Percentiles rank a stretch among this genome's conserved stretches.
These are phyloP conservation scores for Farysia itapuensis DNA, from an alignment of 1,284 basidiomycete genomes.

Conservation along the genomic window DNA sequence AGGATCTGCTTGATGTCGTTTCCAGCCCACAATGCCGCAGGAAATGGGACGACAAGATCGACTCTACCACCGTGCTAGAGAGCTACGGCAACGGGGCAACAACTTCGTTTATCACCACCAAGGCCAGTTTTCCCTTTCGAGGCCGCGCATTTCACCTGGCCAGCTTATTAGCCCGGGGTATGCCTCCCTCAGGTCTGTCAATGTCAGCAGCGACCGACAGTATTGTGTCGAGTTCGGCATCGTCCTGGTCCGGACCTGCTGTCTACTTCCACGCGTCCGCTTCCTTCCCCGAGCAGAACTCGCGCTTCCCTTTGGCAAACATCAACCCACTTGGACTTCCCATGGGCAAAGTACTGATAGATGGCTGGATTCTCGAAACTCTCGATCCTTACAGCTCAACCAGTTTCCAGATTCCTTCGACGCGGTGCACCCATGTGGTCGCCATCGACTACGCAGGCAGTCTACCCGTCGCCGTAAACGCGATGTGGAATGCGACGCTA, in stretches of 20 bases:
- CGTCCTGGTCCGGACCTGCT: constrained; percentile 61
- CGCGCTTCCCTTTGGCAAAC: constrained; percentile 68
- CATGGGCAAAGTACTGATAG: constrained; percentile 79
- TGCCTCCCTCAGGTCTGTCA: constrained; percentile 16
- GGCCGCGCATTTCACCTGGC: constrained; percentile 84
- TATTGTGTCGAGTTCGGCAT: constrained; percentile 56
- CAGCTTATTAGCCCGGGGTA: constrained; percentile 69
- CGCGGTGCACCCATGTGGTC: constrained; percentile 81
- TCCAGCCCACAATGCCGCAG: constrained; percentile 69
- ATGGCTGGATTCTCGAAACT: constrained; percentile 96
- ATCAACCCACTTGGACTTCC: constrained; percentile 78
- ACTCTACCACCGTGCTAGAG: constrained; percentile 72
- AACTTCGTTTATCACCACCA: constrained; percentile 63
- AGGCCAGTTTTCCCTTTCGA: constrained; percentile 84
- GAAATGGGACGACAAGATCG: constrained; percentile 82
- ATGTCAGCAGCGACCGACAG: constrained; percentile 17
- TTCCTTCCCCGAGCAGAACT: constrained; percentile 70
- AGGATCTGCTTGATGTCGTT: constrained; percentile 75
- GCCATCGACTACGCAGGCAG: constrained; percentile 87
- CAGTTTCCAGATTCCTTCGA: constrained; percentile 92
- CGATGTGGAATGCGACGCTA: constrained; percentile 74
- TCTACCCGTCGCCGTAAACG: constrained; percentile 82
- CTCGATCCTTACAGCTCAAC: constrained; percentile 94
- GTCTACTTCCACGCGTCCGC: constrained; percentile 61
- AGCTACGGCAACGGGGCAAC: constrained; percentile 77